Evolutionary conservation across 2,329 filamentous ascomycete genomes (phyloP).

Genomic region (Leptoxyphium fumago): DNA sequence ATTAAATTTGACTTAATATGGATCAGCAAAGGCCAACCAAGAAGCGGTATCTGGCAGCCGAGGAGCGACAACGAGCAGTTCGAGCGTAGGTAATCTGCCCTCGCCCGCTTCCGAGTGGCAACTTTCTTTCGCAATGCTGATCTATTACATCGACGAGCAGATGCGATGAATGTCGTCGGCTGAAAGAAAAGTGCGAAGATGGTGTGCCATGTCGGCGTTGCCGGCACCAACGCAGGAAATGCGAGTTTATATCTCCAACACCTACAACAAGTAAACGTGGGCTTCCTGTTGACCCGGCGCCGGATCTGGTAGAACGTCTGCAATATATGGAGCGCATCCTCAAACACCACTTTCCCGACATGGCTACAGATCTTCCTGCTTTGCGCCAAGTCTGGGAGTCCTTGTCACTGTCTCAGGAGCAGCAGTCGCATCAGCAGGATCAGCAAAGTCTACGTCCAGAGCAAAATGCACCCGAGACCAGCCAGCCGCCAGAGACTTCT

Average conservation of each 20-base stretch:
- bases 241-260: constrained; percentile 3
- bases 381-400: neutral
- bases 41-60: neutral
- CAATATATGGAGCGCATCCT: neutral
- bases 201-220: constrained; percentile 6
- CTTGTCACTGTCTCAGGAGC: neutral
- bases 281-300: neutral
- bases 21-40: neutral
- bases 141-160: neutral
- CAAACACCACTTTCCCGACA: neutral
- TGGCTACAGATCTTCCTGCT: neutral
- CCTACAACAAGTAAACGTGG: neutral
- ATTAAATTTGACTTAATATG: neutral
- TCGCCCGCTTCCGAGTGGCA: too few species aligned
- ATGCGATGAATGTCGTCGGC: constrained; percentile 2
- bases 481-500: neutral
- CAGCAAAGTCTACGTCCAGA: neutral
- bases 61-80: neutral
- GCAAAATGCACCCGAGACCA: neutral
- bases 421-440: neutral
- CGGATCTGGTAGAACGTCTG: neutral
- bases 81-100: neutral
- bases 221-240: constrained; percentile 1
- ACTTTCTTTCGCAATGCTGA: too few species aligned
- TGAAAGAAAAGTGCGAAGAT: constrained; percentile 10